Evolutionary conservation across 371 early-diverging fungal species (phyloP).

Genomic region (Homolaphlyctis polyrhiza): DNA sequence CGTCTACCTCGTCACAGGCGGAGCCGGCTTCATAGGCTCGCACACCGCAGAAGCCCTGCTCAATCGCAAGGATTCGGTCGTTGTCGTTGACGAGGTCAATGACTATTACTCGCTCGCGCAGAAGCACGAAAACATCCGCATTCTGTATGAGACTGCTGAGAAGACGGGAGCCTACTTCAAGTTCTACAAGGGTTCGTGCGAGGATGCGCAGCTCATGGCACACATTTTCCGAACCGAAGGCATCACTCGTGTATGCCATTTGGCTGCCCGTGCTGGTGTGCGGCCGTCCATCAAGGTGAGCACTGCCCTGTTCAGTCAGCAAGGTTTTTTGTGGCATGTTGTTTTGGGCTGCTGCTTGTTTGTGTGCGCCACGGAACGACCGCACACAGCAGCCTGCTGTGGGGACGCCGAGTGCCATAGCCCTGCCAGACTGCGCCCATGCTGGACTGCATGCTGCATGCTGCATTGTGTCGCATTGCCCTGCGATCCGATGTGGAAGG

Average conservation of each 20-base stretch:
- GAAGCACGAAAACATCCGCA: slow-evolving; percentile 16
- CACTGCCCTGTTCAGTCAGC: too few relatives aligned
- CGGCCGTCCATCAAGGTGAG: slow-evolving; percentile 12
- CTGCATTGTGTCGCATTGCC: too few relatives aligned
- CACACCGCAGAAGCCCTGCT: slow-evolving; percentile 81
- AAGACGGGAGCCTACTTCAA: neutral
- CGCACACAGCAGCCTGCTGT: too few relatives aligned
- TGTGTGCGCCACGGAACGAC: too few relatives aligned
- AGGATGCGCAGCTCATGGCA: slow-evolving; percentile 10
- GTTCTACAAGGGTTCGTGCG: slow-evolving; percentile 17
- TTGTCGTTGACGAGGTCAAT: slow-evolving; percentile 23
- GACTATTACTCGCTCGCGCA: slow-evolving; percentile 17
- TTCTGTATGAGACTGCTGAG: slow-evolving; percentile 2
- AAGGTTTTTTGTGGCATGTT: too few relatives aligned
- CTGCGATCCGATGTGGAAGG: too few relatives aligned
- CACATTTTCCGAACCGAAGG: slow-evolving; percentile 5
- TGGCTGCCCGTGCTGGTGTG: slow-evolving; percentile 23
- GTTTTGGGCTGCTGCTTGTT: too few relatives aligned
- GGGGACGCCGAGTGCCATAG: too few relatives aligned
- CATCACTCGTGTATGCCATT: slow-evolving; percentile 10
- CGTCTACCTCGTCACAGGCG: slow-evolving; percentile 89
- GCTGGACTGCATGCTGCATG: too few relatives aligned
- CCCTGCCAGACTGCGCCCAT: too few relatives aligned
- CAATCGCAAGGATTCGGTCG: slow-evolving; percentile 11
- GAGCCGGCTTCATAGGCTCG: slow-evolving; percentile 87